These are phyloP conservation scores for Aspergillus spinulosporus DNA, from an alignment of 2,329 filamentous ascomycete genomes.

Conservation along the genomic window DNA sequence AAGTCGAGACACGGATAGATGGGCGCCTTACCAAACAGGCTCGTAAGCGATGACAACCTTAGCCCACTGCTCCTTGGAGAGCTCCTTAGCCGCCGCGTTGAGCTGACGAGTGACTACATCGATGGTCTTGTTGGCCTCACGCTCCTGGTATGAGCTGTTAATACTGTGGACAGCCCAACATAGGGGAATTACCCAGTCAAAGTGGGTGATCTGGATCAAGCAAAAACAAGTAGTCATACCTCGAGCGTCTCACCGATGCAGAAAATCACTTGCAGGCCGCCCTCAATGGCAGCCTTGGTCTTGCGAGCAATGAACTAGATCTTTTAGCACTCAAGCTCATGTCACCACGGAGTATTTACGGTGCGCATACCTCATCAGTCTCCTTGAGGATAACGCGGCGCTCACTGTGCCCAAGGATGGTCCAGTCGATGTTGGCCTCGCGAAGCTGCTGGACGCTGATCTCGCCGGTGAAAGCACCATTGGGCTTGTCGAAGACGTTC, in stretches of 20 bases:
- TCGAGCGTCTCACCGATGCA: constrained; percentile 96
- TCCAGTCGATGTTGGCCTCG: constrained; percentile 86
- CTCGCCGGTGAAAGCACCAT: constrained; percentile 96
- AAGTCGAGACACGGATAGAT: background rate
- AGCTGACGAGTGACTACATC: constrained; percentile 73
- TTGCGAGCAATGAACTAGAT: constrained; percentile 76
- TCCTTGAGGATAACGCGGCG: constrained; percentile 87
- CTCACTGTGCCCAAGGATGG: constrained; percentile 92
- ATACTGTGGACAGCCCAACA: constrained; percentile 7
- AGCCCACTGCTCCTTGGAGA: constrained; percentile 74
- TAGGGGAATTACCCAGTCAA: constrained; percentile 16
- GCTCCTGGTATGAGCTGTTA: constrained; percentile 55
- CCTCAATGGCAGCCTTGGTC: constrained; percentile 88
- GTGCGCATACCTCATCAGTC: constrained; percentile 62
- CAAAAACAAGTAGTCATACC: constrained; percentile 36
- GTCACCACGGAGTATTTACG: background rate
- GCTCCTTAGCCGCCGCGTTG: constrained; percentile 70
- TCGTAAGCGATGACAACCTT: constrained; percentile 98
- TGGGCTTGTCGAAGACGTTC: constrained; percentile 96
- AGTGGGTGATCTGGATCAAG: constrained; percentile 19
- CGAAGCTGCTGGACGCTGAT: constrained; percentile 89
- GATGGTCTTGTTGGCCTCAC: constrained; percentile 81
- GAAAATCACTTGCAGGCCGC: constrained; percentile 86
- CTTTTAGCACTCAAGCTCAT: constrained; percentile 7
- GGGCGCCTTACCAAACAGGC: constrained; percentile 80